Base-by-base conservation (phyloP, 2,329 filamentous ascomycete genomes). In the Metarhizium humberi region DNA sequence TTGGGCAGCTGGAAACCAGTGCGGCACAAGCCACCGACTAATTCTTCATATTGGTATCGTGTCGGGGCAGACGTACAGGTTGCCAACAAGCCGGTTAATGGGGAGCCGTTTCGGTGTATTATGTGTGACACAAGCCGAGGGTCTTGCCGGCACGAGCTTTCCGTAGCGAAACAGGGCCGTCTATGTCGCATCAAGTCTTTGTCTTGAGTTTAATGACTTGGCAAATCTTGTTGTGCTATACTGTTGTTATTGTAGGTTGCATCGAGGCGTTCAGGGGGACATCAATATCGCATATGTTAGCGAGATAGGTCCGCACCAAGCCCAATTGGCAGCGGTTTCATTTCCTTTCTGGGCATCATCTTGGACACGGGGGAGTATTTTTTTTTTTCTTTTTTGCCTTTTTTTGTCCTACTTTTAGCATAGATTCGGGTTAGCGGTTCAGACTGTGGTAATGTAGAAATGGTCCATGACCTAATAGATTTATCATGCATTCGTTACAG, bases 1-100 rank as follows among this genome's bases (percentile, higher is more conserved):
- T 87, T 46, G 77, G 81, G 58, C 74, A 76, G 66, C 71, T 87
- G 45, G 80, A 85, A 68, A 81, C 77, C 29, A 18, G 8, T 14
- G 49, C 25, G 42, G 36, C 50, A 11, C n/a, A 11, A 4, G n/a
- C n/a, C 43, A 46, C 18, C 8, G n/a, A 13, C n/a, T 18, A 14
- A 18, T 6, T 16, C 14, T n/a, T 42, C 8, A 6, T 42, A 1
- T 42, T 13, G 8, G 4, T 42, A 8, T 42, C 11, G 40, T 16
- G 0, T 14, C 14, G 40, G 10, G 40, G 14, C 13, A 13, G 40
- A 14, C 14, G 14, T 7, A 46, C 18, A 34, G 32, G 43, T 6
- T 7, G 43, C n/a, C n/a, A 46, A 25, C 20, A 46, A 3, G 11
- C 43, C 18, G 43, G 18, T 46, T 46, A 20, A 46, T 20, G 6